Base-by-base conservation (phyloP, 2,329 filamentous ascomycete genomes). In the Botrytis medusae region DNA sequence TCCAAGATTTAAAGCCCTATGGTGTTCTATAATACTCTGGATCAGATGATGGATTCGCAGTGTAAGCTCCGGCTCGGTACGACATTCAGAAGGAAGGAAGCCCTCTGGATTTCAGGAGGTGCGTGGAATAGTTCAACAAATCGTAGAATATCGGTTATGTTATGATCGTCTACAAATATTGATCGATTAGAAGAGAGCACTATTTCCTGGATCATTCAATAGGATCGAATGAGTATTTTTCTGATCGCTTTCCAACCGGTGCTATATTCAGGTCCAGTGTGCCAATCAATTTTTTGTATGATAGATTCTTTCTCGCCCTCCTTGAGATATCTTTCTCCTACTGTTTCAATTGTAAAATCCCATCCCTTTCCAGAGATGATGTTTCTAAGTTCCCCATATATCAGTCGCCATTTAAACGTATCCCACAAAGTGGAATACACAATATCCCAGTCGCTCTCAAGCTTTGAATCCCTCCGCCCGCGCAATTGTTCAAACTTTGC, bases 391-490 rank as follows among this genome's bases (percentile, higher is more conserved):
- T 12, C 10, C 46, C 4, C 4, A 51, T 14, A n/a, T 2, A n/a
- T 1, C 6, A 2, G 1, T 51, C 22, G 25, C 48, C 9, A n/a
- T 1, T 0, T 0, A n/a, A n/a, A 0, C 10, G 10, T 14, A n/a
- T 14, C 1, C 48, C 22, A 51, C 1, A 2, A 2, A 6, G 48
- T 51, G 48, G 25, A 51, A 51, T 14, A 6, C 48, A 51, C 25
- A 6, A n/a, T 51, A 51, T 51, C 10, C 48, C 48, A 51, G 22
- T 51, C 25, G 22, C 48, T n/a, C 10, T n/a, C 10, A 51, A 51
- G 22, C 48, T 51, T 51, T 51, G 48, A 51, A 51, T 51, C 6
- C 10, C 4, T 51, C 10, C 22, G 22, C 48, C 22, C 10, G 22
- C 4, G 48, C 4, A n/a, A 4, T 14, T n/a, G 10, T n/a, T 51